Evolutionary conservation across 805 yeast species (phyloP), one percentile per base, ranked within the genome.

Genomic region (Hanseniaspora nectarophila): DNA sequence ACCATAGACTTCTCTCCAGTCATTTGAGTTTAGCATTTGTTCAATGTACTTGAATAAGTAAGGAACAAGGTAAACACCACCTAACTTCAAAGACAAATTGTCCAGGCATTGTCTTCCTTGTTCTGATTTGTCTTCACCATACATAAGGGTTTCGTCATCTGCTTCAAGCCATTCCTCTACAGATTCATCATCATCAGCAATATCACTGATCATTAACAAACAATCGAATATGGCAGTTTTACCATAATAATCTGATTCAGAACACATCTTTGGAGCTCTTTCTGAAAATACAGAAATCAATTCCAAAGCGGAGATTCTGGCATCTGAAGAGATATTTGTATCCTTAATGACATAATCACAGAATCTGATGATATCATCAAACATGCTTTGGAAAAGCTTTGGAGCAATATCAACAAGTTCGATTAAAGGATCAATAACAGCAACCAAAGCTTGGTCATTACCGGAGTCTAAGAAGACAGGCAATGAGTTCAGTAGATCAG

Each of bases 1-100:
- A 23, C 95, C 98, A 65, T 89, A 95, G 56, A 96, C 82, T 65
- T 88, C 95, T 65, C 95, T 81, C 98, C 98, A 92, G 55, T 78
- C 76, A 31, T 70, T 63, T 1, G 95, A 81, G 52, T 71, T 70
- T 20, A 86, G 67, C 95, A 92, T 85, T 54, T 77, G 78, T 18
- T 96, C 95, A 54, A 92, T 73, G 64, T 78, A 83, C 63, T 83
- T 85, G 70, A 92, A 92, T 53, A 92, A 71, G 16, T 95, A 94
- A 18, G 81, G 82, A 12, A 95, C 94, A 56, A 92, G 73, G 15
- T 81, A 74, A 61, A 80, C 81, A 44, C 97, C 97, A 35, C 85
- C 88, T 48, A 92, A 73, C 62, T 77, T 81, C 58, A 92, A 73
- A 4, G 96, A 75, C 31, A 88, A 84, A 65, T 98, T 80, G 66